phyloP scores from a whole-genome alignment of 2,329 filamentous ascomycete genomes.

The Aphanoascus verrucosus region DNA sequence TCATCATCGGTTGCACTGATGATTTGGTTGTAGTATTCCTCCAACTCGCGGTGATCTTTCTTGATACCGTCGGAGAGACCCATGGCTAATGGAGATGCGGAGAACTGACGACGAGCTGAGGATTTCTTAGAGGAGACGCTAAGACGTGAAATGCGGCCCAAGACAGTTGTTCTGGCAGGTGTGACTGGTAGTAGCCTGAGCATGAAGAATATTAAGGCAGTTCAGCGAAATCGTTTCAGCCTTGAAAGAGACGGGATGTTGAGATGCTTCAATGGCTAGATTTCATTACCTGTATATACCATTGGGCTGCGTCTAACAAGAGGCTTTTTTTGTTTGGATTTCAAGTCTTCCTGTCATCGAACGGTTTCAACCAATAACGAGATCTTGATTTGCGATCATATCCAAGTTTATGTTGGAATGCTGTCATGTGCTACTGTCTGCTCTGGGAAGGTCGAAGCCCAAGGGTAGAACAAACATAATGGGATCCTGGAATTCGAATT shows the following conservation, averaged over 20 bases:
- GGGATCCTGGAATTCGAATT: too few species aligned
- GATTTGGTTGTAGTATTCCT: conserved; percentile 37
- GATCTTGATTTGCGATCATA: background rate
- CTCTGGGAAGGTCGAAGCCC: background rate
- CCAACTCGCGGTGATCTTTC: conserved; percentile 34
- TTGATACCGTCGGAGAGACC: conserved; percentile 31
- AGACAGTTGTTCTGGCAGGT: background rate
- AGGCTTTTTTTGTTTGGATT: background rate
- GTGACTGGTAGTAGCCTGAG: background rate
- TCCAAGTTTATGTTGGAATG: conserved; percentile 1
- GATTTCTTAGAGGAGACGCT: background rate
- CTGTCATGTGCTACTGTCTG: background rate
- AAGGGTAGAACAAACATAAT: too few species aligned
- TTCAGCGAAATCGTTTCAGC: background rate
- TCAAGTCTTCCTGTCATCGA: background rate
- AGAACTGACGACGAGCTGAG: background rate
- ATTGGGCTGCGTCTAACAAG: background rate
- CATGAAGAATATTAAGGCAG: background rate
- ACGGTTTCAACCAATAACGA: background rate
- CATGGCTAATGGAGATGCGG: conserved; percentile 6
- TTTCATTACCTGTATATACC: too few species aligned
- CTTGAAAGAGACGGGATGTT: too few species aligned
- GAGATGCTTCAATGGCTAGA: too few species aligned
- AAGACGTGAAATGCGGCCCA: background rate
- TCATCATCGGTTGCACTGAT: conserved; percentile 33